A percentile compares a stretch with the other conserved stretches of the same genome.
phyloP scores from a whole-genome alignment of 306 rosid species.

The Quillaja saponaria region DNA sequence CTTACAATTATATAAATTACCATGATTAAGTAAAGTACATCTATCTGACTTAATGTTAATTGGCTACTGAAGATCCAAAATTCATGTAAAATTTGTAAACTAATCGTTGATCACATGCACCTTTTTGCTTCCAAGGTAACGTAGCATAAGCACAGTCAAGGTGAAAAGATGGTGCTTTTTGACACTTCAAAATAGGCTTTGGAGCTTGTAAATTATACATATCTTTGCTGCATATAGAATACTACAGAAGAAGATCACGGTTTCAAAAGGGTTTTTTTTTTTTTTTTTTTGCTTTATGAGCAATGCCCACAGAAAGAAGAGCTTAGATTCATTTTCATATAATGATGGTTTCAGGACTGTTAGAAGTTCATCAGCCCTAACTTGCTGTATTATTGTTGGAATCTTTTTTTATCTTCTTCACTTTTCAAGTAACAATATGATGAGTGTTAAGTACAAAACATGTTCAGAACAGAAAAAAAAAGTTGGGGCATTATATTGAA shows the following conservation, averaged over 20 bases:
- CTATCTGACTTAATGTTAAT: constrained; percentile 45
- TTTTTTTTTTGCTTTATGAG: constrained; percentile 19
- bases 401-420: constrained; percentile 52
- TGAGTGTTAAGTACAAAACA: constrained; percentile 43
- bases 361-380: constrained; percentile 50
- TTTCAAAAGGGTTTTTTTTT: constrained; percentile 26
- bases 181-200: constrained; percentile 39
- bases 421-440: constrained; percentile 51
- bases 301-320: constrained; percentile 27
- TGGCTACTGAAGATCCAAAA: constrained; percentile 43
- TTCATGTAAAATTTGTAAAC: constrained; percentile 36
- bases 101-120: constrained; percentile 53
- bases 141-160: constrained; percentile 31
- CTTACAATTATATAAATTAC: constrained; percentile 42
- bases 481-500: too few species aligned
- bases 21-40: constrained; percentile 37
- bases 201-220: constrained; percentile 39
- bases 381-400: constrained; percentile 53
- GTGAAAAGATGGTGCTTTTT: constrained; percentile 26
- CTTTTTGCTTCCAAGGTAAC: constrained; percentile 27
- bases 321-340: constrained; percentile 45
- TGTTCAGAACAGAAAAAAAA: constrained; percentile 44
- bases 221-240: constrained; percentile 34
- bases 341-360: constrained; percentile 49
- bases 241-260: constrained; percentile 33